A percentile compares a stretch with the other conserved stretches of the same genome.
Evolutionary conservation across 1,139 yeast genomes (phyloP).

Genomic region (Geotrichum phurueaensis): DNA sequence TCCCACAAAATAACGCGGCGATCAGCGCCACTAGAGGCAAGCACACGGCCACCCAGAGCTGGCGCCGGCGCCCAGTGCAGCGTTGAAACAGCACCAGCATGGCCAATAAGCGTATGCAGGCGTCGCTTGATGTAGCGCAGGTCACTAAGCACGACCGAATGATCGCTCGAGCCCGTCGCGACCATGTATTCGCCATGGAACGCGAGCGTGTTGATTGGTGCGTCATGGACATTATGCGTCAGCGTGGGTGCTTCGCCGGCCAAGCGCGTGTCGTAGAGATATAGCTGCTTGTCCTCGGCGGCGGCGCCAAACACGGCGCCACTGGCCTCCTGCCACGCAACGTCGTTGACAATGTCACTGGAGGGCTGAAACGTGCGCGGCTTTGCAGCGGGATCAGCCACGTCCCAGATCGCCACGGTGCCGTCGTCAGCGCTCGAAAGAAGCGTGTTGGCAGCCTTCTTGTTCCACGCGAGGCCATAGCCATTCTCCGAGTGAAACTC

Average conservation of each 20-base stretch:
- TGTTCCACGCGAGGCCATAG: conserved; percentile 65
- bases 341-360: conserved; percentile 37
- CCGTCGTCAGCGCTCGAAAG: conserved; percentile 65
- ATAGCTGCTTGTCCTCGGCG: conserved; percentile 63
- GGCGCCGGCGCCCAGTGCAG: conserved; percentile 74
- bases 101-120: conserved; percentile 43
- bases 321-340: conserved; percentile 44
- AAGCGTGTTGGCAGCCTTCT: conserved; percentile 39
- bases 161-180: conserved; percentile 66
- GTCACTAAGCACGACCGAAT: conserved; percentile 63
- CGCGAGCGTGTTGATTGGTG: conserved; percentile 60
- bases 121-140: conserved; percentile 41
- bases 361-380: conserved; percentile 24
- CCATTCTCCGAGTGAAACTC: conserved; percentile 67
- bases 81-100: conserved; percentile 57
- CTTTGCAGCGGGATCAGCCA: conserved; percentile 23
- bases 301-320: conserved; percentile 57
- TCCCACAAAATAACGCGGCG: conserved; percentile 73
- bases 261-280: conserved; percentile 52
- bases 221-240: conserved; percentile 27
- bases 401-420: conserved; percentile 59
- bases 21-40: conserved; percentile 74
- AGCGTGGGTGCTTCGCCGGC: conserved; percentile 2
- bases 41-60: conserved; percentile 36
- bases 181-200: conserved; percentile 54